Evolutionary conservation across 352 stramenopile genomes (phyloP), one percentile per base, ranked within the genome.

Genomic region (Pythium brachiatum): DNA sequence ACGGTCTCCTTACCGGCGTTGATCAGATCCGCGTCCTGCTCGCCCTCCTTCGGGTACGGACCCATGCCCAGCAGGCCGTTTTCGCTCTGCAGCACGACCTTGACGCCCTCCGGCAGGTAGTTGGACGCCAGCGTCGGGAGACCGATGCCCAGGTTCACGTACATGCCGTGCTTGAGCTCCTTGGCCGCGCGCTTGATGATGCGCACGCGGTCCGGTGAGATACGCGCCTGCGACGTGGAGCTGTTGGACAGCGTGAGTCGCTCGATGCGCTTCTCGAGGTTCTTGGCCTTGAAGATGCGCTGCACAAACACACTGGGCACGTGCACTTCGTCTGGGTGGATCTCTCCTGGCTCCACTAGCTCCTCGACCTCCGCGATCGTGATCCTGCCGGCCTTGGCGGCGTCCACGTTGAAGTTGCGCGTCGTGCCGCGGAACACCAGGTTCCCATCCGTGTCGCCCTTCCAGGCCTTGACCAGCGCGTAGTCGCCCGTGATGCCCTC

Each of bases 1-100:
- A 99, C 92, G 13, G 96, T 99, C 70, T 99, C 93, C 71, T 99
- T 99, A 55, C 96, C 95, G 18, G 96, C 96, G 74, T 99, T 99
- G 74, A 99, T 99, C 41, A 98, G 81, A 64, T 99, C 96, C 8
- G 94, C 69, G 74, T 98, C 94, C 50, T 94, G 79, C 47, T 95
- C 68, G 60, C 92, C 91, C 32, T 90, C 78, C 48, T 88, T 87
- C 25, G 86, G 90, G 79, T 97, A 97, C 46, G 95, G 95, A 20
- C 87, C 88, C 73, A 99, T 96, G 48, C 95, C 96, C 54, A 99
- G 75, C 9, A 99, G 73, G 26, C 96, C 96, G 72, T 99, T 99
- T 66, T 99, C 96, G 48, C 87, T 97, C 64, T 99, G 96, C 38
- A 99, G 76, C 68, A 97, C 88, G 56, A 99, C 97, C 41, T 96